Evolutionary conservation across 768 basidiomycete species (phyloP).

Genomic region (Macrocybe gigantea): DNA sequence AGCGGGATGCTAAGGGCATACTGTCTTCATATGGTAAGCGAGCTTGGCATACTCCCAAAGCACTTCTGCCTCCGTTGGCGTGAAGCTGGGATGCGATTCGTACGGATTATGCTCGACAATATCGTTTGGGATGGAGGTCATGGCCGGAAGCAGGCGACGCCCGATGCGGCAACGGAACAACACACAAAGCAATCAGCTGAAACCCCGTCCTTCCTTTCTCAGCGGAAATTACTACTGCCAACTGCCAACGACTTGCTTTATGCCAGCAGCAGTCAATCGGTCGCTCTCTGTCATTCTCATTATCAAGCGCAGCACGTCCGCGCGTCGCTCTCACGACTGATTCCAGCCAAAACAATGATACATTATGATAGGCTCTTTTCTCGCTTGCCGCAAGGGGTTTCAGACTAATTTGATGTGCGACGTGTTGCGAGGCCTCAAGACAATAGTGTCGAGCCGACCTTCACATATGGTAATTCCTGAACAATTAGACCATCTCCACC

Average conservation of each 20-base stretch:
- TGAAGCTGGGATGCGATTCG: slow-evolving; percentile 60
- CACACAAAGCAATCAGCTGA: no score
- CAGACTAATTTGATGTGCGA: background rate
- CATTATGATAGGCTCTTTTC: no score
- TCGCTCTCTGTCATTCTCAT: no score
- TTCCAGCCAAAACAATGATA: no score
- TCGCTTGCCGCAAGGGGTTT: no score
- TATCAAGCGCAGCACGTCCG: no score
- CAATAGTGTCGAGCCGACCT: slow-evolving; percentile 31
- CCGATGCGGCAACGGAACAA: no score
- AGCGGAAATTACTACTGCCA: no score
- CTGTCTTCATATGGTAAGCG: slow-evolving; percentile 72
- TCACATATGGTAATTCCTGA: slow-evolving; percentile 21
- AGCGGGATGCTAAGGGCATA: slow-evolving; percentile 28
- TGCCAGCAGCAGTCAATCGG: no score
- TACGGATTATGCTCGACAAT: slow-evolving; percentile 67
- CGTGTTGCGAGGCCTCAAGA: slow-evolving; percentile 24
- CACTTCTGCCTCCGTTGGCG: slow-evolving; percentile 67
- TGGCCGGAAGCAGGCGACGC: no score
- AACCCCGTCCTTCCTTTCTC: background rate
- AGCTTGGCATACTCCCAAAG: slow-evolving; percentile 94
- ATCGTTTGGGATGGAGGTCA: slow-evolving; percentile 15
- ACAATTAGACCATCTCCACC: slow-evolving; percentile 27
- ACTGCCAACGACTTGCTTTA: no score
- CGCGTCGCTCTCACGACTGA: no score